Percentiles rank a stretch among this genome's conserved stretches.
These are phyloP conservation scores for Vitis cinerea DNA, from an alignment of 164 flowering plant species.

Conservation along the genomic window DNA sequence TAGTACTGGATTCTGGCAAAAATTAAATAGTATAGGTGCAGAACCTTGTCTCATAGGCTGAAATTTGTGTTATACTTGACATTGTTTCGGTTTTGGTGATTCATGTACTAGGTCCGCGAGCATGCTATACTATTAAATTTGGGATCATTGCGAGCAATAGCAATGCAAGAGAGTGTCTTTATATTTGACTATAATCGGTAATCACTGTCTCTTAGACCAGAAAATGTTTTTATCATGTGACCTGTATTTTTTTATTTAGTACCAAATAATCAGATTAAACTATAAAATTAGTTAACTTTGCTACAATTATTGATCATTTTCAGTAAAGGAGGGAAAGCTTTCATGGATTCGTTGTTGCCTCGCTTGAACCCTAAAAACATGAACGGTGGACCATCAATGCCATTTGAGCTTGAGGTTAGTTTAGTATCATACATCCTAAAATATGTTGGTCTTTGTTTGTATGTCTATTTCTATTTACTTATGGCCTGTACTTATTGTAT, in stretches of 20 bases:
- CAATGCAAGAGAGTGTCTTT: constrained; percentile 80
- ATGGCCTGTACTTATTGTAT: neutral
- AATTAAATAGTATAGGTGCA: no score
- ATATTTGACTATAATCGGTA: constrained; percentile 90
- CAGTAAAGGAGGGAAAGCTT: constrained; percentile 89
- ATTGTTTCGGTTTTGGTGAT: neutral
- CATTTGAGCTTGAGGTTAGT: constrained; percentile 93
- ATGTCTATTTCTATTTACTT: neutral
- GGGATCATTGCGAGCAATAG: constrained; percentile 87
- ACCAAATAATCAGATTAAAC: neutral
- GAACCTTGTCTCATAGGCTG: neutral
- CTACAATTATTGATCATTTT: constrained; percentile 6
- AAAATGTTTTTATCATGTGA: neutral
- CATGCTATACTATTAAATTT: constrained; percentile 86
- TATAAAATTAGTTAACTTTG: constrained; percentile 6
- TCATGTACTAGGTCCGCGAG: constrained; percentile 72
- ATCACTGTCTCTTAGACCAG: neutral
- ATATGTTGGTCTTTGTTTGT: neutral
- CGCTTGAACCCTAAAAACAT: constrained; percentile 73
- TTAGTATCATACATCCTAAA: neutral
- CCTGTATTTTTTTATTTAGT: neutral
- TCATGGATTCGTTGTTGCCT: constrained; percentile 76
- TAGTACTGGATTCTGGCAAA: neutral
- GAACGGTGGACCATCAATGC: constrained; percentile 83
- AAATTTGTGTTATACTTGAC: neutral